These are phyloP conservation scores for Brassica nigra DNA, from an alignment of 345 rosid genomes.

Conservation along the genomic window DNA sequence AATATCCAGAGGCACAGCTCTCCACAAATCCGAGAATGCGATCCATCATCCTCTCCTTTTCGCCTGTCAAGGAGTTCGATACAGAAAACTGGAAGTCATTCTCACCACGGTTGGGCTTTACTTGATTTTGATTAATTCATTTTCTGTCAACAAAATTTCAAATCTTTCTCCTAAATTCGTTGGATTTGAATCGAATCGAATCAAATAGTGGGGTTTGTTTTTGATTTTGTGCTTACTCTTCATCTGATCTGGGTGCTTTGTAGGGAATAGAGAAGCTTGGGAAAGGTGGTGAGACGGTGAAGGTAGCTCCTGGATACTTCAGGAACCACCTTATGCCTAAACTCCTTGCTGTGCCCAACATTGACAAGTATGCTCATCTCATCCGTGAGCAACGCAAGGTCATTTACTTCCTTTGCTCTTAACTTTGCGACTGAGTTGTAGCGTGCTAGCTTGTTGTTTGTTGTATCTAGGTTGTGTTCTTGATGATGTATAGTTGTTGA, in stretches of 20 bases:
- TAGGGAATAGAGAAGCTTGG: conserved; percentile 95
- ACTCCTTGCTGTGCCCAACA: conserved; percentile 89
- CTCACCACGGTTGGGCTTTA: conserved; percentile 69
- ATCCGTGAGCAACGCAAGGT: conserved; percentile 89
- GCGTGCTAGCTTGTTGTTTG: neutral
- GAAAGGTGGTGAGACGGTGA: conserved; percentile 84
- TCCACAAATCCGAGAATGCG: conserved; percentile 42
- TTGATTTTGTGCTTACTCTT: neutral
- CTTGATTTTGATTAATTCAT: neutral
- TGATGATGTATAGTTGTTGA: no score
- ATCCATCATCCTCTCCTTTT: conserved; percentile 64
- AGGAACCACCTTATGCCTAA: conserved; percentile 96
- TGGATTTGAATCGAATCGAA: conserved; percentile 1
- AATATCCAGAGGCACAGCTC: conserved; percentile 23
- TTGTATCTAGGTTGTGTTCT: neutral
- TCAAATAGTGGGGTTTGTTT: neutral
- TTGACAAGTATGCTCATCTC: conserved; percentile 87
- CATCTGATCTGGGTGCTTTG: neutral
- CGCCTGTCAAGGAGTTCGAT: conserved; percentile 84
- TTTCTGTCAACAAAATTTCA: neutral
- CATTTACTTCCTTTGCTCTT: neutral
- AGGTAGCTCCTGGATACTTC: conserved; percentile 92
- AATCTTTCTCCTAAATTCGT: neutral
- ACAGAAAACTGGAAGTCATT: conserved; percentile 80
- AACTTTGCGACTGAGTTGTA: neutral